Conservation (phyloP, 805 yeast genomes). For the Metschnikowia colocasiae region DNA sequence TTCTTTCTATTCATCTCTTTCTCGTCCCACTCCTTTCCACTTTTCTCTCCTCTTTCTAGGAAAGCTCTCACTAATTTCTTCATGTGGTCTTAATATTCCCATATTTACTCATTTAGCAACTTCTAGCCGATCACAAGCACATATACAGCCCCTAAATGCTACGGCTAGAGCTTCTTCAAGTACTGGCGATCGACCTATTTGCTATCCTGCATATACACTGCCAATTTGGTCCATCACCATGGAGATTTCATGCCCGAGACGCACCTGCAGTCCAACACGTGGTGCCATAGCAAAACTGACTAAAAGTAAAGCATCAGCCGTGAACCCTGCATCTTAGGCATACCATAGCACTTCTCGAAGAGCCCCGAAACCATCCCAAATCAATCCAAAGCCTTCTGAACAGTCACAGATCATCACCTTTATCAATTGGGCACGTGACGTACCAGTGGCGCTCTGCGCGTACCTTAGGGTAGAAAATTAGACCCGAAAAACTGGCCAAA, state of each 20-base stretch:
- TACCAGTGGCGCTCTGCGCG: slow-evolving; percentile 7
- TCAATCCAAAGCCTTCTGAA: background rate
- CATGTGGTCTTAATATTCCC: background rate
- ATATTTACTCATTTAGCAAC: background rate
- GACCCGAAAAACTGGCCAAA: slow-evolving; percentile 1
- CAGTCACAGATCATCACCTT: background rate
- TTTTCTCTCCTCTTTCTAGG: background rate
- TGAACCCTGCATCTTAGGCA: no score
- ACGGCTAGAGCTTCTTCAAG: background rate
- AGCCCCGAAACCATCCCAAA: background rate
- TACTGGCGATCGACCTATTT: background rate
- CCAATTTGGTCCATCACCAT: background rate
- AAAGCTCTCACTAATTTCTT: background rate
- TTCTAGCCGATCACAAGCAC: background rate
- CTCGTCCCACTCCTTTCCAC: background rate
- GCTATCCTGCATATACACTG: background rate
- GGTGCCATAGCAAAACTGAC: background rate
- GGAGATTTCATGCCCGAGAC: background rate
- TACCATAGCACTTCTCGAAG: background rate
- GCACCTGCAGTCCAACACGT: slow-evolving; percentile 3
- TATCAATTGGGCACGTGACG: slow-evolving; percentile 1
- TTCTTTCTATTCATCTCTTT: background rate
- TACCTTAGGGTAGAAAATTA: slow-evolving; percentile 1
- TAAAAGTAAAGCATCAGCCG: no score
- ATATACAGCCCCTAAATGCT: background rate